Conservation (phyloP, 2,329 filamentous ascomycete species). For the Colletotrichum horii region DNA sequence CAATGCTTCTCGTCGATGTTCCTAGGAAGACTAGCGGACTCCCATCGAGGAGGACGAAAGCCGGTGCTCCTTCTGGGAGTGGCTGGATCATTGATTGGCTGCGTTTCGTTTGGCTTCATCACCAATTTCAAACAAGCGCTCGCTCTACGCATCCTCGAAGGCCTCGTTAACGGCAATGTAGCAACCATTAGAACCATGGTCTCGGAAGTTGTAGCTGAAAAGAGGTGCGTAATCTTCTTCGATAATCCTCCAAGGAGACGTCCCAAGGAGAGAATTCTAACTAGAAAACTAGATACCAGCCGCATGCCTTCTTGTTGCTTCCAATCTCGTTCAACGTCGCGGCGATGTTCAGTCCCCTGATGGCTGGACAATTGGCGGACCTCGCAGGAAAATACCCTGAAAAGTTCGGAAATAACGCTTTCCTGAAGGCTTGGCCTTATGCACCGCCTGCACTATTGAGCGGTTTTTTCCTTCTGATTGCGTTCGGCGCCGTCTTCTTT, state of each 20-base stretch:
- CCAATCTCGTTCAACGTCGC: constrained; percentile 3
- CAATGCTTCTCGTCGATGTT: not conserved
- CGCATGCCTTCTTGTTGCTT: not conserved
- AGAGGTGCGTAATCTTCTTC: not conserved
- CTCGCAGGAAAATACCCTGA: constrained; percentile 5
- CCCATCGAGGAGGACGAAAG: not conserved
- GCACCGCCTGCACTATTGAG: not conserved
- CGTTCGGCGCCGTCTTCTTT: not conserved
- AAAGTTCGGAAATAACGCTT: not conserved
- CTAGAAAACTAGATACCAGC: not conserved
- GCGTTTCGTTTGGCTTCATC: constrained; percentile 1
- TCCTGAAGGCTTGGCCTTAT: not conserved
- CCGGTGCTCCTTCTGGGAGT: not conserved
- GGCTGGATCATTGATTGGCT: not conserved
- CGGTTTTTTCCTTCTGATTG: not conserved
- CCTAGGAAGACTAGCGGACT: not conserved
- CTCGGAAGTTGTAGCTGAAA: constrained; percentile 1
- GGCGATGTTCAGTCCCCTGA: not conserved
- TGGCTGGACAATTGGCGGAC: not conserved
- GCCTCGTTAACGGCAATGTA: not conserved
- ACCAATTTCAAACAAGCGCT: constrained; percentile 8
- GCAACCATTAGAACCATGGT: constrained; percentile 2
- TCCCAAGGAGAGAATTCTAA: not conserved
- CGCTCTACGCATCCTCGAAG: not conserved
- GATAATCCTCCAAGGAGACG: rapidly evolving